Percentiles rank a stretch among this genome's conserved stretches.
Evolutionary conservation across 2,329 filamentous ascomycete genomes (phyloP).

Genomic region (Thelonectria rubi): DNA sequence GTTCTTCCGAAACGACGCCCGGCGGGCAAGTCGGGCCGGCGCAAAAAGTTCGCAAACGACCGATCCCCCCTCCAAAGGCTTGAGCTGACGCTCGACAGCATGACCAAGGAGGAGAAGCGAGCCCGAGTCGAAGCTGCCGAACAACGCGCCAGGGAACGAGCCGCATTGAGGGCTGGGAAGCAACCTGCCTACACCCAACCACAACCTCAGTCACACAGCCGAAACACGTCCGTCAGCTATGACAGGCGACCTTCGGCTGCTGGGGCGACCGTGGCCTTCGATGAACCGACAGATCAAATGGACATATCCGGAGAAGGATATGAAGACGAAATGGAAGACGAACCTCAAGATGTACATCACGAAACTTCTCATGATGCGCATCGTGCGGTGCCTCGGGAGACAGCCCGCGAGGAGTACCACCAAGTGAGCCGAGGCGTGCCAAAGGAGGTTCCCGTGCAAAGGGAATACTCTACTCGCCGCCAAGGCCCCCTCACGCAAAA

Average conservation of each 20-base stretch:
- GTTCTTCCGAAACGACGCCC: conserved; percentile 51
- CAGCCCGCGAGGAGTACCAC: background rate
- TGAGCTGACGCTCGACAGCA: conserved; percentile 88
- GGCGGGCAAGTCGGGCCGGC: conserved; percentile 53
- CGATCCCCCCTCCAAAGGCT: conserved; percentile 93
- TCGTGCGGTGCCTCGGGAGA: conserved; percentile 24
- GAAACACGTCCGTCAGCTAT: conserved; percentile 32
- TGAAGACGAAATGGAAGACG: conserved; percentile 18
- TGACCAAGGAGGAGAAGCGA: conserved; percentile 95
- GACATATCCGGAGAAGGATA: conserved; percentile 28
- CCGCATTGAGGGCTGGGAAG: conserved; percentile 50
- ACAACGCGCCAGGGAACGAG: conserved; percentile 71
- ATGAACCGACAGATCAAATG: conserved; percentile 27
- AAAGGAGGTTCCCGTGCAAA: conserved; percentile 28
- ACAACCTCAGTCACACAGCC: conserved; percentile 37
- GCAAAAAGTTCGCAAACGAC: conserved; percentile 76
- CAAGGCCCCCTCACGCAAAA: conserved; percentile 35
- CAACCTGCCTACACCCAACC: conserved; percentile 33
- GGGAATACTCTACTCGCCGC: conserved; percentile 31
- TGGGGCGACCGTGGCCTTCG: conserved; percentile 26
- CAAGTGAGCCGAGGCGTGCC: conserved; percentile 6
- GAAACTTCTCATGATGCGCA: conserved; percentile 28
- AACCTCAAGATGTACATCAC: conserved; percentile 21
- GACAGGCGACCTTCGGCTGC: conserved; percentile 30
- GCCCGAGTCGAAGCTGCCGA: conserved; percentile 87